Percentiles rank a stretch among this genome's conserved stretches.
Conservation (phyloP, 257 asterid genomes). For the Forsythia viridissima region DNA sequence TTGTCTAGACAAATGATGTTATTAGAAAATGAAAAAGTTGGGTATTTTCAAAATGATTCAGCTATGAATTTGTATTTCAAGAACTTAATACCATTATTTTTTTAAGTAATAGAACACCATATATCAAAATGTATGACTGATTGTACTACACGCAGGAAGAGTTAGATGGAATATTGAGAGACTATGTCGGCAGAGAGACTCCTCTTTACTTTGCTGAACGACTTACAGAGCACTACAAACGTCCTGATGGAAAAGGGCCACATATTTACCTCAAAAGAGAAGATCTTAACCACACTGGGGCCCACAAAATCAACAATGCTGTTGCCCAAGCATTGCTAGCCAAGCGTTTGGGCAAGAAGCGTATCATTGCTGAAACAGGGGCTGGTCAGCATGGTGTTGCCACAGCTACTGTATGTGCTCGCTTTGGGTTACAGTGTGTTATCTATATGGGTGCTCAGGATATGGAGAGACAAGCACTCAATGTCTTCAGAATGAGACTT, state of each 20-base stretch:
- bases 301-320: slow-evolving; percentile 94
- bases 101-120: neutral
- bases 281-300: slow-evolving; percentile 97
- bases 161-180: slow-evolving; percentile 74
- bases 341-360: slow-evolving; percentile 84
- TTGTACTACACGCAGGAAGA: slow-evolving; percentile 56
- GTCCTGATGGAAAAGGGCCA: slow-evolving; percentile 78
- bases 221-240: slow-evolving; percentile 81
- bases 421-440: slow-evolving; percentile 79
- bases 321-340: slow-evolving; percentile 93
- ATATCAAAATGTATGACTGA: neutral
- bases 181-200: slow-evolving; percentile 94
- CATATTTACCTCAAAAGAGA: slow-evolving; percentile 83
- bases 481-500: slow-evolving; percentile 89
- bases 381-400: slow-evolving; percentile 99
- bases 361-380: slow-evolving; percentile 94
- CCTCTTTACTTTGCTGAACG: slow-evolving; percentile 93
- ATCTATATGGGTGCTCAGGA: slow-evolving; percentile 98
- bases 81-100: neutral
- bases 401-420: slow-evolving; percentile 96
- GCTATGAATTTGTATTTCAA: neutral
- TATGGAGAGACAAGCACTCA: slow-evolving; percentile 95
- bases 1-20: neutral
- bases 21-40: neutral
- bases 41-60: neutral